These are phyloP conservation scores for Dittrichia graveolens DNA, from an alignment of 129 eudicot species.

Conservation along the genomic window DNA sequence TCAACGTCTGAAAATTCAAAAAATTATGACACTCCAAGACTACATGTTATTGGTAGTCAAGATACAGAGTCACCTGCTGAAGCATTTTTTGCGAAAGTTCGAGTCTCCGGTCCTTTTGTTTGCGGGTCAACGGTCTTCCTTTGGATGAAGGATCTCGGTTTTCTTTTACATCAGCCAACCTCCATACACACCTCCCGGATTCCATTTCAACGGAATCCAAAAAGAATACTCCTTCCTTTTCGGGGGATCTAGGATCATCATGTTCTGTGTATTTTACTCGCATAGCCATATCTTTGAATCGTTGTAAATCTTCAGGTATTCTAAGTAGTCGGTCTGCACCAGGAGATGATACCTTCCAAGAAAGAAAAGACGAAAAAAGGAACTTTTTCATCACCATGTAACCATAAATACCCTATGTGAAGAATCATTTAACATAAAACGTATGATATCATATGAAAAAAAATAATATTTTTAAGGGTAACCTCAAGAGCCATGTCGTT, in stretches of 20 bases:
- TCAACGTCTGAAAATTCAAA: not conserved
- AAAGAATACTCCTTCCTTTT: constrained; percentile 57
- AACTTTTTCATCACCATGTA: not conserved
- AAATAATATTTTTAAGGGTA: not conserved
- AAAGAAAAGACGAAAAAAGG: not conserved
- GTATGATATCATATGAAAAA: too few species aligned
- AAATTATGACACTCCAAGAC: not conserved
- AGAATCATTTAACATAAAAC: not conserved
- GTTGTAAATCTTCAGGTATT: constrained; percentile 79
- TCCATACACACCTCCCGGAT: constrained; percentile 69
- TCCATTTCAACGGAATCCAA: constrained; percentile 67
- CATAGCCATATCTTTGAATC: constrained; percentile 88
- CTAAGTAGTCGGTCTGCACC: constrained; percentile 83
- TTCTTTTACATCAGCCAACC: constrained; percentile 84
- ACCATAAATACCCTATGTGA: not conserved
- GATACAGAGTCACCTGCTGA: constrained; percentile 56
- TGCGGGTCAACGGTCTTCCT: constrained; percentile 85
- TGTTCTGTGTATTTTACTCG: constrained; percentile 57
- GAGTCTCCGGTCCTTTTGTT: constrained; percentile 80
- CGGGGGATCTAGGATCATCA: constrained; percentile 32
- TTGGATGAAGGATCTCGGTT: constrained; percentile 70
- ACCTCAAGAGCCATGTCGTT: constrained; percentile 88
- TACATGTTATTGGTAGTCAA: constrained; percentile 39
- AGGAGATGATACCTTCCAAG: constrained; percentile 78
- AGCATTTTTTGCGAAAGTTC: constrained; percentile 53